Percentiles rank a stretch among this genome's conserved stretches.
phyloP scores from a whole-genome alignment of 768 basidiomycete species.

The Erythrobasidium yunnanense region DNA sequence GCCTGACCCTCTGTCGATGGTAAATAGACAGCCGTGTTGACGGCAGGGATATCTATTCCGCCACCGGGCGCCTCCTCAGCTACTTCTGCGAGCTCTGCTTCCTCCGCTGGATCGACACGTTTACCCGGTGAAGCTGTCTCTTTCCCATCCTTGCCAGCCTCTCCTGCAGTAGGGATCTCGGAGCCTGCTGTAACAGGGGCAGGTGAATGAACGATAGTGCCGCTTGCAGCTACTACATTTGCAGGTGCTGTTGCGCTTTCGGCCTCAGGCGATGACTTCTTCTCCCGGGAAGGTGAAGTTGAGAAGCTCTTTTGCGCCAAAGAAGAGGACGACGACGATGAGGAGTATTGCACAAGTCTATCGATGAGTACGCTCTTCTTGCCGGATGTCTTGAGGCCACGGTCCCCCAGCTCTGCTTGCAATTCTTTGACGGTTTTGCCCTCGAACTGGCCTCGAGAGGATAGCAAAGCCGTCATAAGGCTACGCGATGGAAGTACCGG shows the following conservation, averaged over 20 bases:
- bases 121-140: slow-evolving; percentile 7
- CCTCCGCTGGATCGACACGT: neutral
- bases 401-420: slow-evolving; percentile 3
- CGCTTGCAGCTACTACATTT: neutral
- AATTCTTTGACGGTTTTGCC: slow-evolving; percentile 13
- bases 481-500: neutral
- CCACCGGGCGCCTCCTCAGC: slow-evolving; percentile 23
- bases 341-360: neutral
- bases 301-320: neutral
- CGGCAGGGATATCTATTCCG: slow-evolving; percentile 22
- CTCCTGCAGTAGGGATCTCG: neutral
- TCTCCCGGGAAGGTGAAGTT: neutral
- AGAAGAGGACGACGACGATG: neutral
- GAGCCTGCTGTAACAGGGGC: neutral
- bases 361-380: slow-evolving; percentile 16
- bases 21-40: neutral
- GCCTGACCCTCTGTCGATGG: neutral
- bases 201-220: neutral
- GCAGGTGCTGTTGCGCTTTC: neutral
- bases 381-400: slow-evolving; percentile 15
- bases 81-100: neutral
- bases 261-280: neutral
- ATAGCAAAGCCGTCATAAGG: slow-evolving; percentile 16
- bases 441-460: slow-evolving; percentile 7
- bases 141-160: neutral